Base-by-base conservation (phyloP, 345 rosid genomes). In the Camelina neglecta region DNA sequence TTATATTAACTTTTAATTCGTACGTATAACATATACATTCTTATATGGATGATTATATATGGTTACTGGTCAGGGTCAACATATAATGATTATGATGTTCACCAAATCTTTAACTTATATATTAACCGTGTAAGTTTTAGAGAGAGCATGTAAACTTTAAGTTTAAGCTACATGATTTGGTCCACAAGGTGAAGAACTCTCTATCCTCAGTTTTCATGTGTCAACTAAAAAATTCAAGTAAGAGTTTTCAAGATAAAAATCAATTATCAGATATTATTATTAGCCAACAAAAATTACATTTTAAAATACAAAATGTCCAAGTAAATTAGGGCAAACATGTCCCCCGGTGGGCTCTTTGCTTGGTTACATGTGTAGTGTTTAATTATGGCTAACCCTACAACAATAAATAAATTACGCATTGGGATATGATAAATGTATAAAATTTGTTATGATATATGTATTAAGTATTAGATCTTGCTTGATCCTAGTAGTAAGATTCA, bases 401-500 rank as follows among this genome's bases (percentile, higher is more conserved):
- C 63, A 69, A 44, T 51, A 42, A 39, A 53, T 23, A 54, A 53
- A 54, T 70, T 21, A 75, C 1, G 64, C 51, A 55, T 76, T 63
- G 71, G 80, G 75, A 55, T 69, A 62, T 36, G 80, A 62, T 68
- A 26, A 39, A 1, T 44, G 38, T 7, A 35, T 35, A 35, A 7
- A 13, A 51, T 15, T 38, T 60, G 60, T 31, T 38, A 11, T 53
- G 11, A 50, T 39, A 58, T 36, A 15, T 16, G 38, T 41, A 57
- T 38, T 62, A 16, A 72, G 74, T 68, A 24, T 35, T 4, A 54
- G 70, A 77, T 77, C 41, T 71, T 65, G 72, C 61, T 71, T 71
- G 72, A 77, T 77, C 72, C 76, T 71, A 64, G 48, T 48, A 77
- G 69, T 71, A 47, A 71, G 67, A 57, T 60, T 77, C 60, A 77